Percentiles rank a stretch among this genome's conserved stretches.
phyloP scores from a whole-genome alignment of 2,329 filamentous ascomycete species.

The Pseudogymnoascus sp. region DNA sequence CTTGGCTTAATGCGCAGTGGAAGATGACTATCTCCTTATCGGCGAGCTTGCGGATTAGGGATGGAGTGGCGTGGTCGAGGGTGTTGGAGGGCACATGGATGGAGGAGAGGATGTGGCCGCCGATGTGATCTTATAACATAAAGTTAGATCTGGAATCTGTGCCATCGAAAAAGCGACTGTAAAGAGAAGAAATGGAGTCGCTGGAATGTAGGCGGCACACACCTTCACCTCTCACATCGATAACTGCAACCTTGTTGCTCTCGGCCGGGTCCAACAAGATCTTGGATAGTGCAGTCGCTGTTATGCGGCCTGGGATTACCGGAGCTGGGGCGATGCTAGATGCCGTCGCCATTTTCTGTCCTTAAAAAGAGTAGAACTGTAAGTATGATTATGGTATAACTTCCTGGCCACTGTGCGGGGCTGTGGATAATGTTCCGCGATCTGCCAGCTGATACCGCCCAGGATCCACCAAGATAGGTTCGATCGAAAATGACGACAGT shows the following conservation, averaged over 20 bases:
- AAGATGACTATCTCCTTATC: slow-evolving; percentile 83
- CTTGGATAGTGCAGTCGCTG: slow-evolving; percentile 23
- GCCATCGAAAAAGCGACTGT: background rate
- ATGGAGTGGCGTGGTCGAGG: slow-evolving; percentile 71
- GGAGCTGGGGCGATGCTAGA: background rate
- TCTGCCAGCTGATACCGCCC: slow-evolving; percentile 5
- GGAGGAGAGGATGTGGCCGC: slow-evolving; percentile 77
- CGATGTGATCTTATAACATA: slow-evolving; percentile 63
- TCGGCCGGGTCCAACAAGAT: slow-evolving; percentile 22
- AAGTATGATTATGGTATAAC: background rate
- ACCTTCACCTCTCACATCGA: slow-evolving; percentile 87
- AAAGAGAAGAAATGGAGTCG: background rate
- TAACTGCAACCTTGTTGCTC: slow-evolving; percentile 51
- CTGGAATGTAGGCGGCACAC: slow-evolving; percentile 17
- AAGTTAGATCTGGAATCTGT: background rate
- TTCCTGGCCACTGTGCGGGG: background rate
- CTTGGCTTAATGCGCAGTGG: slow-evolving; percentile 87
- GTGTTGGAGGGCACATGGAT: slow-evolving; percentile 67
- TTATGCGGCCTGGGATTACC: slow-evolving; percentile 18
- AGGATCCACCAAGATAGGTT: background rate
- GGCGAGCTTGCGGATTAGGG: slow-evolving; percentile 69
- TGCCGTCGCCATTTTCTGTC: background rate
- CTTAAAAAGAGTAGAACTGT: background rate
- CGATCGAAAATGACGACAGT: background rate
- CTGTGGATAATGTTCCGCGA: background rate